phyloP scores from a whole-genome alignment of 2,329 filamentous ascomycete genomes.

The Corynespora cassiicola region DNA sequence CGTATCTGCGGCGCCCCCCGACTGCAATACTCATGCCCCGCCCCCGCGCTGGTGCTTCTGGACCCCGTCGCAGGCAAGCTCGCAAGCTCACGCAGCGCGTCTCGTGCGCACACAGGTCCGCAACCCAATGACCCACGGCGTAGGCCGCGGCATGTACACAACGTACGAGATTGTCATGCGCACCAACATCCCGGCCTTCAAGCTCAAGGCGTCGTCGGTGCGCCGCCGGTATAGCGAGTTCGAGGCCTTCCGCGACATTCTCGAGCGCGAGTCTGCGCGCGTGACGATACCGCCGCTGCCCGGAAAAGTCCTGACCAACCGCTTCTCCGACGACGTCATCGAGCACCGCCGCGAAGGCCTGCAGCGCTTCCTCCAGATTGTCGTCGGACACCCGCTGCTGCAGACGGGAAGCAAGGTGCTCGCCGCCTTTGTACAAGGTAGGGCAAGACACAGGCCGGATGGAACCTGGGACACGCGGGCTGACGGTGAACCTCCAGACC shows the following conservation, averaged over 20 bases:
- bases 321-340: conserved; percentile 98
- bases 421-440: conserved; percentile 95
- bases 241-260: conserved; percentile 97
- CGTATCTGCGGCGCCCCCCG: too few species aligned
- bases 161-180: conserved; percentile 98
- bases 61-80: too few species aligned
- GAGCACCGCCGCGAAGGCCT: conserved; percentile 90
- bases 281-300: conserved; percentile 96
- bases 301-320: conserved; percentile 97
- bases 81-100: too few species aligned
- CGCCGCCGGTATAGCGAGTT: conserved; percentile 97
- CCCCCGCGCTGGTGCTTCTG: not conserved
- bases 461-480: conserved; percentile 1
- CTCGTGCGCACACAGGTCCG: conserved; percentile 68
- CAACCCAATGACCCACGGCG: conserved; percentile 92
- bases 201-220: conserved; percentile 83
- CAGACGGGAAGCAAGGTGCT: conserved; percentile 98
- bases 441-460: conserved; percentile 15
- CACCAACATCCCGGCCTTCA: conserved; percentile 99
- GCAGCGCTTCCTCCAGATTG: conserved; percentile 96
- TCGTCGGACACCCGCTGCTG: conserved; percentile 92
- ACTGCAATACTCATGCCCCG: too few species aligned
- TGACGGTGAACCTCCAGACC: conserved; percentile 64
- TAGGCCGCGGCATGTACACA: conserved; percentile 95
- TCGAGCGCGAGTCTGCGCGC: conserved; percentile 91